Evolutionary conservation across 768 basidiomycete genomes (phyloP).

Genomic region (Cyclocybe cylindracea): DNA sequence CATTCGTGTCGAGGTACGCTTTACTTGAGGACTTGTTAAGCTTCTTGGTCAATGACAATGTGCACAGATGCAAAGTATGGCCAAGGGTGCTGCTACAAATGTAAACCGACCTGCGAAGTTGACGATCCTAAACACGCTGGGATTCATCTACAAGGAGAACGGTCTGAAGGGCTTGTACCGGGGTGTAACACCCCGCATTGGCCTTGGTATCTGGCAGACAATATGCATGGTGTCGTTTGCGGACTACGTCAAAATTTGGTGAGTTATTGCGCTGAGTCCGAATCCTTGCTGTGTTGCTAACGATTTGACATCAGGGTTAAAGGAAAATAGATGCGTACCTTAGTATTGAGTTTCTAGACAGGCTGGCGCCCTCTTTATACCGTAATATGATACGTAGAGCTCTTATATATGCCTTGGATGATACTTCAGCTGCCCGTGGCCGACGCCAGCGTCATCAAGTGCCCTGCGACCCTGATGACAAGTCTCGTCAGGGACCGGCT

Average conservation of each 20-base stretch:
- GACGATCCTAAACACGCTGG: slow-evolving; percentile 88
- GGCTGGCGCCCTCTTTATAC: slow-evolving; percentile 17
- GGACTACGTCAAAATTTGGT: slow-evolving; percentile 93
- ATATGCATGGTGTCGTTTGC: slow-evolving; percentile 99
- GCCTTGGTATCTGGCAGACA: slow-evolving; percentile 95
- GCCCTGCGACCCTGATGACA: background rate
- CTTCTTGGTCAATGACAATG: background rate
- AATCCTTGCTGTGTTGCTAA: slow-evolving; percentile 11
- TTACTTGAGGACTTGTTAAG: background rate
- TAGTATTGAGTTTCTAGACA: slow-evolving; percentile 13
- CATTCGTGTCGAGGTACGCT: slow-evolving; percentile 85
- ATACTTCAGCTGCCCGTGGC: background rate
- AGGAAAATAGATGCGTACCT: slow-evolving; percentile 29
- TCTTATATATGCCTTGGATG: slow-evolving; percentile 7
- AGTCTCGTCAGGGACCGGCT: slow-evolving; percentile 13
- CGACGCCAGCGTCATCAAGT: background rate
- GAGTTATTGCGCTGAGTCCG: slow-evolving; percentile 12
- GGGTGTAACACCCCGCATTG: slow-evolving; percentile 96
- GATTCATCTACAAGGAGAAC: slow-evolving; percentile 96
- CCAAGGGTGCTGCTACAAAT: slow-evolving; percentile 69
- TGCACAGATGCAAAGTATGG: slow-evolving; percentile 97
- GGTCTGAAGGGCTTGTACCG: slow-evolving; percentile 96
- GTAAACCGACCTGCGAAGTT: slow-evolving; percentile 87
- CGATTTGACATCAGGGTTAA: slow-evolving; percentile 47
- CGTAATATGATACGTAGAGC: slow-evolving; percentile 20